These are phyloP conservation scores for Arctium minus DNA, from an alignment of 129 eudicot genomes.

Conservation along the genomic window DNA sequence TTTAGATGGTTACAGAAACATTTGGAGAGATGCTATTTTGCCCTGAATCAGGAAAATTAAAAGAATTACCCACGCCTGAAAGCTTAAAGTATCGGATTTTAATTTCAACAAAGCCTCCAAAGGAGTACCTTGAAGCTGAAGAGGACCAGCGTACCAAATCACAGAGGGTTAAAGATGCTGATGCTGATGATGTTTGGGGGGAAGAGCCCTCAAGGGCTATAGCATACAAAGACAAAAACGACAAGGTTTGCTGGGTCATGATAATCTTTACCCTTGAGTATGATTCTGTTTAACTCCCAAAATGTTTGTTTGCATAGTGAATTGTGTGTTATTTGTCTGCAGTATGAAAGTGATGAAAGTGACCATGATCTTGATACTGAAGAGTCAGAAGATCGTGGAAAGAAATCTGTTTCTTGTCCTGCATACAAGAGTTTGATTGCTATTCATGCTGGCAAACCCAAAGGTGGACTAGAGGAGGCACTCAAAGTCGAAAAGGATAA, in stretches of 20 bases:
- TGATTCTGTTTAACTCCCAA: not conserved
- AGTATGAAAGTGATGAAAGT: slow-evolving; percentile 45
- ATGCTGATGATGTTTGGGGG: slow-evolving; percentile 68
- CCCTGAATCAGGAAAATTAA: slow-evolving; percentile 44
- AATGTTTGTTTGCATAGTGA: not conserved
- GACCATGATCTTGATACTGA: slow-evolving; percentile 35
- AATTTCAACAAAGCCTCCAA: slow-evolving; percentile 94
- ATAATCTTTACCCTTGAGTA: not conserved
- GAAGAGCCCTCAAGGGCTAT: slow-evolving; percentile 48
- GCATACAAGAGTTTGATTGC: slow-evolving; percentile 70
- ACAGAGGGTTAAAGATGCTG: slow-evolving; percentile 41
- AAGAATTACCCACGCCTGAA: slow-evolving; percentile 73
- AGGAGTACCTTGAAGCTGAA: slow-evolving; percentile 78
- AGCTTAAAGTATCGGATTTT: slow-evolving; percentile 55
- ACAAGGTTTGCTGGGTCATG: slow-evolving; percentile 37
- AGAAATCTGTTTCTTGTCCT: slow-evolving; percentile 35
- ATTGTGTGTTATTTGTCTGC: slow-evolving; percentile 12
- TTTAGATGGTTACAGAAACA: slow-evolving; percentile 68
- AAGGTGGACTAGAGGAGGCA: slow-evolving; percentile 64
- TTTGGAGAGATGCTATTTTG: slow-evolving; percentile 67
- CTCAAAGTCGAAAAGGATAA: slow-evolving; percentile 59
- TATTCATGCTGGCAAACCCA: slow-evolving; percentile 81
- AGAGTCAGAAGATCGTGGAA: slow-evolving; percentile 43
- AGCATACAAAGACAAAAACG: slow-evolving; percentile 34
- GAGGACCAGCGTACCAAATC: slow-evolving; percentile 35